phyloP scores from a whole-genome alignment of 2,329 filamentous ascomycete genomes.

The Lomentospora prolificans region DNA sequence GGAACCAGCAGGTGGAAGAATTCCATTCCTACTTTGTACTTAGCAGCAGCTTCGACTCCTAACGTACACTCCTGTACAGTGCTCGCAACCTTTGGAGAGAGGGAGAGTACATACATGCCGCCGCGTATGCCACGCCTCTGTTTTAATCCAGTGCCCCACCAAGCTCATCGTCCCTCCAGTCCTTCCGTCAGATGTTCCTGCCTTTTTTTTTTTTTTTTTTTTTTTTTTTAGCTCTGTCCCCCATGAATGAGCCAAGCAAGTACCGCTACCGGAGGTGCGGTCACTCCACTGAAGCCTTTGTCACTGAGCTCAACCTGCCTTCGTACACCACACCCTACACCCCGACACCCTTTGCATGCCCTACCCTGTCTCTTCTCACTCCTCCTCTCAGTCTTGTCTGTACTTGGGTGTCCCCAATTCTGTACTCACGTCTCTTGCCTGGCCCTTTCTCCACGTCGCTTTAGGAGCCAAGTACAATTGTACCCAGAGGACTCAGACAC shows the following conservation, averaged over 20 bases:
- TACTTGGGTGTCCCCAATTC: not conserved
- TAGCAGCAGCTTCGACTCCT: not conserved
- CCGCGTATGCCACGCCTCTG: not conserved
- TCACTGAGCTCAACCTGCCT: conserved; percentile 3
- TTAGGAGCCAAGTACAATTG: not conserved
- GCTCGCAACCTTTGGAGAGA: not conserved
- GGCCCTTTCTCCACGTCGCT: not conserved
- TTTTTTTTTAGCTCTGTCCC: not conserved
- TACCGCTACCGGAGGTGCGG: not conserved
- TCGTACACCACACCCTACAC: conserved; percentile 1
- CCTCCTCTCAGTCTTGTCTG: not conserved
- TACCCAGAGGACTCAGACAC: not conserved
- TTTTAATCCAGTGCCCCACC: not conserved
- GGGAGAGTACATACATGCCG: not conserved
- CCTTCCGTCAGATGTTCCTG: conserved; percentile 1
- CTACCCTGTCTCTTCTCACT: not conserved
- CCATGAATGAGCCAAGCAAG: not conserved
- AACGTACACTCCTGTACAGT: not conserved
- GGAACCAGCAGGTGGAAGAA: too few relatives aligned
- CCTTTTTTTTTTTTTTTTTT: not conserved
- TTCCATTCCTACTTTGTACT: not conserved
- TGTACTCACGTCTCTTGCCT: not conserved
- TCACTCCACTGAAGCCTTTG: conserved; percentile 3
- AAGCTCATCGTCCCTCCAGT: not conserved
- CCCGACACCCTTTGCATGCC: not conserved